Base-by-base conservation (phyloP, 805 yeast genomes). In the Barnettozyma vustinii region DNA sequence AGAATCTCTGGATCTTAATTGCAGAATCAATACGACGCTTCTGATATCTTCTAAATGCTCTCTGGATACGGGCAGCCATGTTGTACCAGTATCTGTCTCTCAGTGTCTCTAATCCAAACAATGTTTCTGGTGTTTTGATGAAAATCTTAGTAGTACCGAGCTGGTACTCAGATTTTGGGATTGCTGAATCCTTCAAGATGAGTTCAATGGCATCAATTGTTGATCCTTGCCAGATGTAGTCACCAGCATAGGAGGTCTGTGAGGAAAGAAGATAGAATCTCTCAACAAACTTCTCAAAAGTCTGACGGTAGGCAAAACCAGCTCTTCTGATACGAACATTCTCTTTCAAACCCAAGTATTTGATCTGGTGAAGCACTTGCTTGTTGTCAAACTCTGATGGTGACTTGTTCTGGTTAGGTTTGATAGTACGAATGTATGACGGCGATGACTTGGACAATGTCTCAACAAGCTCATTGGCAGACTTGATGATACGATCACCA, bases 311-410 rank as follows among this genome's bases (percentile, higher is more conserved):
- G 1, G 99, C 99, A 68, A 94, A 94, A 43, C 99, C 99, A 0
- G 99, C 98, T 73, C 99, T 85, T 75, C 99, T 82, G 57, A 94
- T 94, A 54, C 98, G 80, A 45, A 94, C 98, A 67, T 94, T 94
- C 67, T 94, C 99, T 63, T 94, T 94, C 67, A 94, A 74, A 64
- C 99, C 99, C 56, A 94, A 75, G 67, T 94, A 94, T 63, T 94
- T 94, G 56, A 94, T 84, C 71, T 94, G 99, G 67, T 94, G 99
- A 56, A 94, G 73, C 8, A 94, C 99, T 56, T 90, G 96, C 48
- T 79, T 81, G 49, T 81, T 82, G 62, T 91, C 96, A 64, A 87
- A 94, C 59, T 92, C 98, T 37, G 82, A 72, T 15, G 99, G 95
- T 8, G 92, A 84, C 61, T 88, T 87, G 54, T 89, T 84, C 69